Conservation (phyloP, 495 filamentous ascomycete genomes). For the Trichoderma gamsii region DNA sequence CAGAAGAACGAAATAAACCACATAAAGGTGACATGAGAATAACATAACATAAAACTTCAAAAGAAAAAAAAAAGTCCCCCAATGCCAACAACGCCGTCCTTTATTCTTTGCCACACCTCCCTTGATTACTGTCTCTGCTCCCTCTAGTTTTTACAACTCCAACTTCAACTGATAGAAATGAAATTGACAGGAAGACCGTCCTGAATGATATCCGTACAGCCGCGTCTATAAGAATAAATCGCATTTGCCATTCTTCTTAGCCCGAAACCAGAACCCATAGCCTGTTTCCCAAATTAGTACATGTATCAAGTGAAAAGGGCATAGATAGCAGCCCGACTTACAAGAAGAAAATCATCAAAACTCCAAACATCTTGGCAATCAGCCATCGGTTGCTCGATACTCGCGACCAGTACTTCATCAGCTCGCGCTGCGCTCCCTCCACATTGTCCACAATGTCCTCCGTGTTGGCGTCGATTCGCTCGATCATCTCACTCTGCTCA, state of each 20-base stretch:
- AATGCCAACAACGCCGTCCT: no score
- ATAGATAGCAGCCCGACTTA: constrained; percentile 22
- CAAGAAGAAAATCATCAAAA: constrained; percentile 54
- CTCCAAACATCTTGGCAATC: constrained; percentile 98
- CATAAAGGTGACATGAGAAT: no score
- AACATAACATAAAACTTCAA: no score
- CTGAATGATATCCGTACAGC: constrained; percentile 20
- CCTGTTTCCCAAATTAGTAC: constrained; percentile 17
- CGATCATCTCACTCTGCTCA: constrained; percentile 93
- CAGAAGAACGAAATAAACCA: no score
- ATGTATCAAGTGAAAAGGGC: background rate
- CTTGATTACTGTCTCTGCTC: no score
- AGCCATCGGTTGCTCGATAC: constrained; percentile 95
- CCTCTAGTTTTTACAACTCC: no score
- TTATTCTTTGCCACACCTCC: no score
- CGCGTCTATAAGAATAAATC: background rate
- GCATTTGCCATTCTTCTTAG: constrained; percentile 19
- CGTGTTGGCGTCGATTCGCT: constrained; percentile 90
- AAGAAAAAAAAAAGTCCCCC: no score
- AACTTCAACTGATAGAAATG: constrained; percentile 13
- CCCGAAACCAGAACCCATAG: constrained; percentile 37
- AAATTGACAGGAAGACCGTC: constrained; percentile 16
- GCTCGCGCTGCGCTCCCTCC: constrained; percentile 85
- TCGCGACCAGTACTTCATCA: constrained; percentile 93
- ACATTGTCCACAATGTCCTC: constrained; percentile 82